phyloP scores from a whole-genome alignment of 257 asterid genomes.

The Agastache rugosa region DNA sequence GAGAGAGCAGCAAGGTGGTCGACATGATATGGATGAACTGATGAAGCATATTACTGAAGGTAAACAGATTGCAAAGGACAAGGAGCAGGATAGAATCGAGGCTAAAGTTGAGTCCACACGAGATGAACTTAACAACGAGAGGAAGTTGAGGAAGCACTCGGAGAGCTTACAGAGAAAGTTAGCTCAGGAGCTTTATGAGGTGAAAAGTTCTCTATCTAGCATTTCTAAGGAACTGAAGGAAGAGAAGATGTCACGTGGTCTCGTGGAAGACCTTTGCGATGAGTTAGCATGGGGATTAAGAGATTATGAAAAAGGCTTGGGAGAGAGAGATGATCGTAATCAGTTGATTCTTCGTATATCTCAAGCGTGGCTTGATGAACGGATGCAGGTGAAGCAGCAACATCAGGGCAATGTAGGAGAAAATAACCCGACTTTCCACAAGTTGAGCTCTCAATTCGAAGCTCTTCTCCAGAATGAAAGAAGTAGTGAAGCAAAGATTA shows the following conservation, averaged over 20 bases:
- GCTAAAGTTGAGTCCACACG: conserved; percentile 59
- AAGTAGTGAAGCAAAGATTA: conserved; percentile 28
- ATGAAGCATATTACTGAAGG: conserved; percentile 70
- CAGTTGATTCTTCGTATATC: conserved; percentile 71
- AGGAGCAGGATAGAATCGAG: conserved; percentile 64
- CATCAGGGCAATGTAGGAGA: conserved; percentile 38
- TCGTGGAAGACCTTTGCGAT: conserved; percentile 81
- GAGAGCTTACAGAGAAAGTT: conserved; percentile 72
- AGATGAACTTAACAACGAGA: conserved; percentile 73
- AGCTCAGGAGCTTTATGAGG: conserved; percentile 68
- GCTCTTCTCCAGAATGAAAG: conserved; percentile 55
- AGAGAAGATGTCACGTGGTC: conserved; percentile 55
- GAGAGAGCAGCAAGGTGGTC: conserved; percentile 63
- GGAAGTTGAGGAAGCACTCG: conserved; percentile 71
- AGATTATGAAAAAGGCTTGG: conserved; percentile 66
- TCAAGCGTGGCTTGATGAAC: conserved; percentile 87
- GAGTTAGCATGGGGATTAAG: conserved; percentile 85
- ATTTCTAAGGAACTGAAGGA: conserved; percentile 58
- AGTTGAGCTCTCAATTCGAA: conserved; percentile 66
- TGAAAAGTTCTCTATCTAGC: conserved; percentile 54
- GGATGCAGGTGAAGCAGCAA: conserved; percentile 65
- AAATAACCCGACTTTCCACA: conserved; percentile 45
- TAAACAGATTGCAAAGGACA: conserved; percentile 53
- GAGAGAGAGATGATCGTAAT: conserved; percentile 46
- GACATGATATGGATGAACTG: conserved; percentile 63